Percentiles rank a stretch among this genome's conserved stretches.
These are phyloP conservation scores for Vachellia collinsii DNA, from an alignment of 306 rosid species.

Conservation along the genomic window DNA sequence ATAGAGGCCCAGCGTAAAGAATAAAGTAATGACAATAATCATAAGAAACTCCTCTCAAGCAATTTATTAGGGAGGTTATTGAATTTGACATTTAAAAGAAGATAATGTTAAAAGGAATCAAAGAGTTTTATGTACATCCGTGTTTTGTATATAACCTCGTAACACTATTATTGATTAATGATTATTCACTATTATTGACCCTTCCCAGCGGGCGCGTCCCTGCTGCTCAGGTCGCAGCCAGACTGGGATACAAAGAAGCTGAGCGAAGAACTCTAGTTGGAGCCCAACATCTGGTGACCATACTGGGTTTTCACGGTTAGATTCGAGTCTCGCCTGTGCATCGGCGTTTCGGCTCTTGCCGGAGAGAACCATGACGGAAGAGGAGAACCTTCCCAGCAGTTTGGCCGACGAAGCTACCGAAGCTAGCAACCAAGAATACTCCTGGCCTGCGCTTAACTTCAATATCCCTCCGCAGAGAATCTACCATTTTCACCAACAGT, in stretches of 20 bases:
- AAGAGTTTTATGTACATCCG: too few species aligned
- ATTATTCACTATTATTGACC: too few species aligned
- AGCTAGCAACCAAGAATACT: constrained; percentile 38
- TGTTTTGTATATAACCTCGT: too few species aligned
- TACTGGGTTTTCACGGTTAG: background rate
- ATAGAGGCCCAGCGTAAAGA: too few species aligned
- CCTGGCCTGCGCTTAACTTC: constrained; percentile 63
- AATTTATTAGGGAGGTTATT: too few species aligned
- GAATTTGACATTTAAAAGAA: too few species aligned
- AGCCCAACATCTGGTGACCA: background rate
- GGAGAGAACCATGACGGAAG: constrained; percentile 50
- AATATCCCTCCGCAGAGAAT: constrained; percentile 60
- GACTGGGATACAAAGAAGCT: background rate
- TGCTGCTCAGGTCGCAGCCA: too few species aligned
- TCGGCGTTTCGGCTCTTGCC: background rate
- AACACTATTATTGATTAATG: too few species aligned
- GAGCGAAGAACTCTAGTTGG: background rate
- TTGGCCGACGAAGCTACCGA: constrained; percentile 24
- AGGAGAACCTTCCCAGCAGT: constrained; percentile 34
- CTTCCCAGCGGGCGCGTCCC: too few species aligned
- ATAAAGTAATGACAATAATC: too few species aligned
- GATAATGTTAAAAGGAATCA: too few species aligned
- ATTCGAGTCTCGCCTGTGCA: background rate
- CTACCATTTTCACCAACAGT: constrained; percentile 80
- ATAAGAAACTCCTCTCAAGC: too few species aligned